phyloP scores from a whole-genome alignment of 352 stramenopile genomes.

The Pythium grandisporangium region DNA sequence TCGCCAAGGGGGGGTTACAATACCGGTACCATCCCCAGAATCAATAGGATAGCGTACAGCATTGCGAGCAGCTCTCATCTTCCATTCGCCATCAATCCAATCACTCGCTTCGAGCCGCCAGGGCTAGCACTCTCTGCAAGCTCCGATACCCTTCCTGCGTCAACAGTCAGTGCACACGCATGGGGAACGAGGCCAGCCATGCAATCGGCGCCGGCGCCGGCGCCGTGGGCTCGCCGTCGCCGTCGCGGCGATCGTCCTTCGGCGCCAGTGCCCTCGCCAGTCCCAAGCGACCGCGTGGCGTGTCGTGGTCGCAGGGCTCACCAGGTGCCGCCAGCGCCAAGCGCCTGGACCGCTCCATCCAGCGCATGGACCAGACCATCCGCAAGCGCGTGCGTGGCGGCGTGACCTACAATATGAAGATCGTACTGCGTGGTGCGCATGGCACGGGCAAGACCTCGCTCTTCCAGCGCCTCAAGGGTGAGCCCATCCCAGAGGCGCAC shows the following conservation, averaged over 20 bases:
- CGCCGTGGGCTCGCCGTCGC: not conserved
- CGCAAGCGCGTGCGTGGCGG: constrained; percentile 65
- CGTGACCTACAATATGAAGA: constrained; percentile 91
- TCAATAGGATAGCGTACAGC: no score
- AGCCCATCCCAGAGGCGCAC: constrained; percentile 63
- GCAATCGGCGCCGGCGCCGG: not conserved
- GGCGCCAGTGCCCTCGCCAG: constrained; percentile 8
- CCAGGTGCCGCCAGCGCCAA: no score
- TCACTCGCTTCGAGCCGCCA: no score
- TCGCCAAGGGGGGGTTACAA: no score
- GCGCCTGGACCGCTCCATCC: constrained; percentile 53
- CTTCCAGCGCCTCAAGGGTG: constrained; percentile 74
- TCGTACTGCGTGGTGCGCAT: constrained; percentile 73
- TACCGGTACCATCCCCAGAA: no score
- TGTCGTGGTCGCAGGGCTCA: no score
- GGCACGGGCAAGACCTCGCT: constrained; percentile 87
- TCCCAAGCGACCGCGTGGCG: constrained; percentile 35
- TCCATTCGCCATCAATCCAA: no score
- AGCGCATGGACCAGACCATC: constrained; percentile 79
- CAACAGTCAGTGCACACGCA: no score
- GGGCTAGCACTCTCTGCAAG: no score
- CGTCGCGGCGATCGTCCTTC: constrained; percentile 6
- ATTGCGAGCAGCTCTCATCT: no score
- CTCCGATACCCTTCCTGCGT: no score
- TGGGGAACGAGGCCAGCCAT: constrained; percentile 20